Conservation (phyloP, 2,329 filamentous ascomycete genomes). For the Aureobasidium sp. region DNA sequence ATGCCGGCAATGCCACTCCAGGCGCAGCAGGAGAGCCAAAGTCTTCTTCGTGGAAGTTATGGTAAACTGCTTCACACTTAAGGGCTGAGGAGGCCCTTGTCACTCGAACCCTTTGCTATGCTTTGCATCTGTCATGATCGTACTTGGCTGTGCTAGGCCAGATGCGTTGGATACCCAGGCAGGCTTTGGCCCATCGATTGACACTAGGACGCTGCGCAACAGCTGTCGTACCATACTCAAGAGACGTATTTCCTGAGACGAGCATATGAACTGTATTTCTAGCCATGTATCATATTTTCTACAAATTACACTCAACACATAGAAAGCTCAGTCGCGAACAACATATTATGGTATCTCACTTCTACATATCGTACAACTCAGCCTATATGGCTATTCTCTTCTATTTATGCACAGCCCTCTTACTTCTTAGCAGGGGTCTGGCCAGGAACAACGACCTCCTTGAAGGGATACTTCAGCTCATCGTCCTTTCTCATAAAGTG, state of each 20-base stretch:
- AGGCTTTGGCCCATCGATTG: no score
- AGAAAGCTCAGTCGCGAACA: neutral
- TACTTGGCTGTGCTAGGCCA: neutral
- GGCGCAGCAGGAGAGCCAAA: slow-evolving; percentile 17
- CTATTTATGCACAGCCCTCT: neutral
- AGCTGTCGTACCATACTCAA: neutral
- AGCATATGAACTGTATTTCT: slow-evolving; percentile 2
- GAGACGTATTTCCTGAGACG: neutral
- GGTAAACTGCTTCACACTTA: slow-evolving; percentile 20
- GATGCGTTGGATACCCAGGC: neutral
- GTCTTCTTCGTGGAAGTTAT: slow-evolving; percentile 29
- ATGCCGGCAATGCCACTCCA: slow-evolving; percentile 12
- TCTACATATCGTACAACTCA: neutral
- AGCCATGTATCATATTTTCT: slow-evolving; percentile 9
- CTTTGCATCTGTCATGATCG: neutral
- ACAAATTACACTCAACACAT: neutral
- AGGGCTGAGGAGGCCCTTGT: neutral
- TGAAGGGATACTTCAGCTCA: slow-evolving; percentile 58
- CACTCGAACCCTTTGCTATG: neutral
- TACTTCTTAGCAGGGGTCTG: slow-evolving; percentile 5
- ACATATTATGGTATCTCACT: neutral
- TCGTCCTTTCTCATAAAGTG: slow-evolving; percentile 83
- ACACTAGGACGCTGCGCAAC: neutral
- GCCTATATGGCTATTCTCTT: neutral
- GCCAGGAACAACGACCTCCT: slow-evolving; percentile 33